Conservation (phyloP, 495 filamentous ascomycete genomes). For the Annulohypoxylon stygium region DNA sequence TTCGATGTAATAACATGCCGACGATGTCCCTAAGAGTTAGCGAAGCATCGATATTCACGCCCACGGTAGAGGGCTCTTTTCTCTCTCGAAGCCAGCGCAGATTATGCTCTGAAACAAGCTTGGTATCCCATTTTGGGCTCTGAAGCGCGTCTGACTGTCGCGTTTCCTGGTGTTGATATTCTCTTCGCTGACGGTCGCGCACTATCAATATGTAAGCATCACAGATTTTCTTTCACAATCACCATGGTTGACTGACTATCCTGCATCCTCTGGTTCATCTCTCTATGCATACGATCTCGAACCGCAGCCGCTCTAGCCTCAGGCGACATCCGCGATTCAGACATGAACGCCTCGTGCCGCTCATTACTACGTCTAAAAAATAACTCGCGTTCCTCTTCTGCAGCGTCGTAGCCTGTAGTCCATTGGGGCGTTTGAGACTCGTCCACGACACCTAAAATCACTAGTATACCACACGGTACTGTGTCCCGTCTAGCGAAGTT, state of each 20-base stretch:
- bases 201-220: constrained; percentile 42
- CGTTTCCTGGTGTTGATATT: constrained; percentile 58
- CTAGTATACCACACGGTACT: constrained; percentile 73
- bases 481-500: constrained; percentile 64
- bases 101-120: constrained; percentile 63
- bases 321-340: constrained; percentile 62
- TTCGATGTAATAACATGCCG: constrained; percentile 65
- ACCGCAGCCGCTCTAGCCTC: constrained; percentile 60
- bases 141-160: constrained; percentile 67
- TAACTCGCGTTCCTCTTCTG: constrained; percentile 54
- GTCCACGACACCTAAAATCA: constrained; percentile 65
- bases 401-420: constrained; percentile 60
- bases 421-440: constrained; percentile 69
- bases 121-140: constrained; percentile 67
- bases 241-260: constrained; percentile 53
- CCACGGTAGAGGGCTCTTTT: constrained; percentile 11
- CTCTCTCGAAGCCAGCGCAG: constrained; percentile 61
- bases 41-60: constrained; percentile 32
- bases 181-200: constrained; percentile 52
- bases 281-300: constrained; percentile 52
- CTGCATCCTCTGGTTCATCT: constrained; percentile 55
- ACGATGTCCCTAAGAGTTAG: constrained; percentile 57
- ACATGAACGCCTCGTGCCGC: constrained; percentile 55
- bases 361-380: constrained; percentile 57
- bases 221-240: too few relatives aligned